Conservation (phyloP, 768 basidiomycete genomes). For the Termitomyces sp. region DNA sequence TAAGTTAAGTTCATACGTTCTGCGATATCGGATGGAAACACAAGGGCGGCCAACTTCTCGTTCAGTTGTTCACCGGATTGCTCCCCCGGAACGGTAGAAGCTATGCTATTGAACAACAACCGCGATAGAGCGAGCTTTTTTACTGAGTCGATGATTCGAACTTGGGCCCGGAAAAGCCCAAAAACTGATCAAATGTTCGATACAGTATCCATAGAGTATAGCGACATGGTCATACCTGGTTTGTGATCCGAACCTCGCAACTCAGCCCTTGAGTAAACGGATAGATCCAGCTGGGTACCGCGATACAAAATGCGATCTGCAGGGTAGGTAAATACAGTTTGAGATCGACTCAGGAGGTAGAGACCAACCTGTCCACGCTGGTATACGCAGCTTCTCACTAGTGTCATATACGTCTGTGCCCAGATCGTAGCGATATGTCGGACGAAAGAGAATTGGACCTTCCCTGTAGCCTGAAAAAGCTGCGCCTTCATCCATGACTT, state of each 20-base stretch:
- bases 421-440: slow-evolving; percentile 90
- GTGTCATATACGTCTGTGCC: slow-evolving; percentile 88
- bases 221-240: slow-evolving; percentile 50
- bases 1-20: slow-evolving; percentile 32
- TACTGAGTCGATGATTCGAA: slow-evolving; percentile 71
- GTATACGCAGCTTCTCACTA: slow-evolving; percentile 93
- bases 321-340: background rate
- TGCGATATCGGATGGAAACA: slow-evolving; percentile 37
- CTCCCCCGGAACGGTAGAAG: slow-evolving; percentile 34
- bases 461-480: slow-evolving; percentile 85
- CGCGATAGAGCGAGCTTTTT: slow-evolving; percentile 70
- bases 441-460: slow-evolving; percentile 85
- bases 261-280: slow-evolving; percentile 80
- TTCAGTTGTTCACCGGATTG: slow-evolving; percentile 60
- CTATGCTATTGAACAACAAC: slow-evolving; percentile 58
- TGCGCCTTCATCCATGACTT: slow-evolving; percentile 62
- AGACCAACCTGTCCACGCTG: slow-evolving; percentile 89
- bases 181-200: slow-evolving; percentile 52
- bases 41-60: slow-evolving; percentile 60
- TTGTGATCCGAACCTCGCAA: slow-evolving; percentile 92
- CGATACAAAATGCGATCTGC: slow-evolving; percentile 89
- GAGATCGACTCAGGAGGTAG: background rate
- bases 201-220: background rate
- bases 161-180: slow-evolving; percentile 70
- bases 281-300: slow-evolving; percentile 65